Conservation (phyloP, 2,329 filamentous ascomycete species). For the Alternaria postmessia region DNA sequence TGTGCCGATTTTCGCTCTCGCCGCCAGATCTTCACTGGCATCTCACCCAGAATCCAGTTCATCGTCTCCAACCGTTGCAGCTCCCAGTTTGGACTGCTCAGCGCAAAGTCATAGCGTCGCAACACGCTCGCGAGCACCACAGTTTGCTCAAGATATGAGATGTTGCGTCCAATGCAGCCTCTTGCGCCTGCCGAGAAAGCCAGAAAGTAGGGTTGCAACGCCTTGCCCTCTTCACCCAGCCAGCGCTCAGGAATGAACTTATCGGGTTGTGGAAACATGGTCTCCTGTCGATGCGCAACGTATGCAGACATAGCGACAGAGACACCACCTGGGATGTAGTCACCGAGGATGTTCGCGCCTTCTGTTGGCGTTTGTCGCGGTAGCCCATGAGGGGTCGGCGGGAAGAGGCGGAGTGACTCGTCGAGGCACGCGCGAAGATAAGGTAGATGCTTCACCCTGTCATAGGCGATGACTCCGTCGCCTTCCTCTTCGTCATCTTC, state of each 20-base stretch:
- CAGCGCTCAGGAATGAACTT: conserved; percentile 49
- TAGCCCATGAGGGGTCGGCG: conserved; percentile 54
- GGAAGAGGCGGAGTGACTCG: conserved; percentile 57
- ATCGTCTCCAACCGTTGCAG: conserved; percentile 48
- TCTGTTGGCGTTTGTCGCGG: conserved; percentile 45
- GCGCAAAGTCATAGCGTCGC: conserved; percentile 50
- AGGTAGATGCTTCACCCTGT: conserved; percentile 43
- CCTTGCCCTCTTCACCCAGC: conserved; percentile 45
- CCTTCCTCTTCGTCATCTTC: conserved; percentile 39
- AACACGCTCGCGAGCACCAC: conserved; percentile 45
- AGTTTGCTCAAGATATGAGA: conserved; percentile 43
- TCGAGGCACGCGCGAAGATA: conserved; percentile 55
- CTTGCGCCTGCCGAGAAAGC: conserved; percentile 40
- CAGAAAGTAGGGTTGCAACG: conserved; percentile 41
- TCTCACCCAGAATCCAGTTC: conserved; percentile 49
- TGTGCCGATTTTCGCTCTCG: conserved; percentile 28
- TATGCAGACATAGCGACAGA: conserved; percentile 55
- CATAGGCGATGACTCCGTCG: conserved; percentile 35
- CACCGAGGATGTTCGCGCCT: conserved; percentile 38
- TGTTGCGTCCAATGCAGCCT: conserved; percentile 44
- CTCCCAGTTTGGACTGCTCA: conserved; percentile 47
- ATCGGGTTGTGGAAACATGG: conserved; percentile 42
- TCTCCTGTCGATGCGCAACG: conserved; percentile 53
- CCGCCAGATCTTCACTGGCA: conserved; percentile 52
- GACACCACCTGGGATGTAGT: conserved; percentile 39